Evolutionary conservation across 1,139 yeast genomes (phyloP).

Genomic region (Hansenula anomala): DNA sequence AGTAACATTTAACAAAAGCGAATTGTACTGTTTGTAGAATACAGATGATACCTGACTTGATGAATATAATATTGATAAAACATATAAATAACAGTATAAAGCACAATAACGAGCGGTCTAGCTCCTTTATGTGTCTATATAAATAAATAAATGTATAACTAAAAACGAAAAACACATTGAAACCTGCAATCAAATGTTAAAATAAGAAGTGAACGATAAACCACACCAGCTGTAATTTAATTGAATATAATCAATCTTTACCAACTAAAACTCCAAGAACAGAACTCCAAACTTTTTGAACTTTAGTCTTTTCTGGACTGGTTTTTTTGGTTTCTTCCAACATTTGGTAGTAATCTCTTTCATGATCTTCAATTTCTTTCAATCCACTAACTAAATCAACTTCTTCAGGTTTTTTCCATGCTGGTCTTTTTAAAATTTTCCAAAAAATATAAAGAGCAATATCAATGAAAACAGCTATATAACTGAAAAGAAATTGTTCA

Average conservation of each 20-base stretch:
- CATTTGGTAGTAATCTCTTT: slow-evolving; percentile 21
- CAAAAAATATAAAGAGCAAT: slow-evolving; percentile 50
- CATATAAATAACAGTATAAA: too few species aligned
- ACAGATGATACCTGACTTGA: too few species aligned
- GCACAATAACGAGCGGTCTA: too few species aligned
- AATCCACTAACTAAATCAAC: slow-evolving; percentile 54
- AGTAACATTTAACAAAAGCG: too few species aligned
- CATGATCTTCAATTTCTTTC: slow-evolving; percentile 55
- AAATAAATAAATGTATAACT: too few species aligned
- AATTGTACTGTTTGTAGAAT: too few species aligned
- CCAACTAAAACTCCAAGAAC: slow-evolving; percentile 19
- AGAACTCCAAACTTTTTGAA: slow-evolving; percentile 4
- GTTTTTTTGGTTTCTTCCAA: slow-evolving; percentile 7
- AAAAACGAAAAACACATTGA: too few species aligned
- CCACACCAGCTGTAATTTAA: too few species aligned
- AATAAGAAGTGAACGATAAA: too few species aligned
- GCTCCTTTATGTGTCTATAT: too few species aligned
- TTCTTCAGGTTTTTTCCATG: slow-evolving; percentile 44
- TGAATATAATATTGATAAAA: too few species aligned
- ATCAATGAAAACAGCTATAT: slow-evolving; percentile 63
- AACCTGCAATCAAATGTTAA: too few species aligned
- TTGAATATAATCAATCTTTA: slow-evolving; percentile 1
- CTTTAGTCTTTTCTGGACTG: neutral
- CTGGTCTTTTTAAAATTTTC: slow-evolving; percentile 40
- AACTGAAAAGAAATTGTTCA: slow-evolving; percentile 59